Base-by-base conservation (phyloP, 148 eudicot species). In the Chenopodium suecicum region DNA sequence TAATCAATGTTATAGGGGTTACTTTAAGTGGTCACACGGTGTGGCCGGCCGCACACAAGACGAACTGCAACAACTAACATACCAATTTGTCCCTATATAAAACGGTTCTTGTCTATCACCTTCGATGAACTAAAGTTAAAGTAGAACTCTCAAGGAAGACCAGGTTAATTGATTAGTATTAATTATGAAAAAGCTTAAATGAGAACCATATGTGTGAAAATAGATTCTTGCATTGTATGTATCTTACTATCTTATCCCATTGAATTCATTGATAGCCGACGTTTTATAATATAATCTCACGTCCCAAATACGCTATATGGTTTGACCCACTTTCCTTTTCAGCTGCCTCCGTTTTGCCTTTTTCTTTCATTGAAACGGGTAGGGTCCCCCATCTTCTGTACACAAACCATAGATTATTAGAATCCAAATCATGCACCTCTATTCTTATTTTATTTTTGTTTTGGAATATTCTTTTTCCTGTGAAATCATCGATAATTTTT, bases 251-350 rank as follows among this genome's bases (percentile, higher is more conserved):
- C 77, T 74, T 74, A 74, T 74, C 77, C 44, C 25, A 65, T 65
- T 41, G 7, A 41, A 41, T 41, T 41, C 44, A 41, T 41, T 65
- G 9, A 1, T n/a, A 27, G 64, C 77, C 77, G 56, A 73, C 75
- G 56, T 50, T 50, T n/a, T 9, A 52, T 25, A 12, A 65, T 75
- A 14, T 4, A 32, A 32, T 25, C 41, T 77, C 70, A 62, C 70
- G 68, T 76, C 65, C 47, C 44, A 76, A 31, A 0, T 60, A 75
- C 69, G 69, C 78, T 48, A 76, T 58, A 23, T 76, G 50, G 3
- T 58, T 76, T 76, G 68, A 76, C 78, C 78, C 78, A 76, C 77
- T 74, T 62, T 23, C 34, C 37, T 9, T 29, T 29, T 31, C 31
- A 9, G 47, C 41, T 70, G 47, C 47, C 22, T 70, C 47, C 14